Percentiles rank a stretch among this genome's conserved stretches.
Evolutionary conservation across 2,329 filamentous ascomycete species (phyloP).

Genomic region (Botrytis byssoidea): DNA sequence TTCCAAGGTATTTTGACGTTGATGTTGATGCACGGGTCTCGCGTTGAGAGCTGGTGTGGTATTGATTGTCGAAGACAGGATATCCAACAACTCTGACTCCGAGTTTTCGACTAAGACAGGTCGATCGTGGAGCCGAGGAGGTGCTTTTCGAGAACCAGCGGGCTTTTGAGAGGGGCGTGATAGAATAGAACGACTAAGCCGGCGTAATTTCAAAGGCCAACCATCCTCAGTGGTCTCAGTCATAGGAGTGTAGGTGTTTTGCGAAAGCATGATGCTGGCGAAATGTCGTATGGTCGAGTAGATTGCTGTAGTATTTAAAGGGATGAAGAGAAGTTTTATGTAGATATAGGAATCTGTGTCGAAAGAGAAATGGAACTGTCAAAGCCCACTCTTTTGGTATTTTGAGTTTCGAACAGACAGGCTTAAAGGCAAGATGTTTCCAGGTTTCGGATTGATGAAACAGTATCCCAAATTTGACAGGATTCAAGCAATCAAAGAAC

Average conservation of each 20-base stretch:
- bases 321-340: background rate
- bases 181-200: background rate
- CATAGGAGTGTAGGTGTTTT: background rate
- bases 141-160: background rate
- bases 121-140: background rate
- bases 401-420: conserved; percentile 3
- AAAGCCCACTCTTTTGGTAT: background rate
- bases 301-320: background rate
- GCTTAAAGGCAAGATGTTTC: background rate
- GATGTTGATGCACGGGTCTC: background rate
- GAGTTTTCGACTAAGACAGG: background rate
- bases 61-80: background rate
- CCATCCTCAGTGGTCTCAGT: background rate
- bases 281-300: background rate
- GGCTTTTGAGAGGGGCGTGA: background rate
- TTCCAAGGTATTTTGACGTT: conserved; percentile 1
- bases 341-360: background rate
- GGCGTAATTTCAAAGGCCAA: background rate
- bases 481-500: background rate
- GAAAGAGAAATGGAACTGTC: background rate
- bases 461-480: background rate
- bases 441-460: background rate
- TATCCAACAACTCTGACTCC: background rate
- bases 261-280: background rate
- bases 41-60: background rate